These are phyloP conservation scores for Galeopsis tetrahit DNA, from an alignment of 257 asterid species.

Conservation along the genomic window DNA sequence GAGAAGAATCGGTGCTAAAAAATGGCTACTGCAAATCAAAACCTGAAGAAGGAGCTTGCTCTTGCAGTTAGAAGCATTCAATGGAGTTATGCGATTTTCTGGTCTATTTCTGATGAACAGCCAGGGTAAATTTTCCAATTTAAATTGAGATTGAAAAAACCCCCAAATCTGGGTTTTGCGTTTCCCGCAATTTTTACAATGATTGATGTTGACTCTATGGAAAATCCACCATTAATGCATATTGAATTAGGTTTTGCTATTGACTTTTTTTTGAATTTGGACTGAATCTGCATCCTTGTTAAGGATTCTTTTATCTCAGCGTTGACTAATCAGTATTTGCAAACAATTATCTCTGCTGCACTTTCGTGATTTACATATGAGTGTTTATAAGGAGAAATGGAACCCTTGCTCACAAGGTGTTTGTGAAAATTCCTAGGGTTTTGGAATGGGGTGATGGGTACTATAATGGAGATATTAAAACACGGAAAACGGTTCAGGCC, in stretches of 20 bases:
- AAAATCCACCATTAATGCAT: constrained; percentile 24
- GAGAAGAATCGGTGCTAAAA: constrained; percentile 26
- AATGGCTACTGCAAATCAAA: constrained; percentile 53
- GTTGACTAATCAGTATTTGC: constrained; percentile 12
- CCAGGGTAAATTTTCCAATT: constrained; percentile 57
- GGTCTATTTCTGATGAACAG: constrained; percentile 69
- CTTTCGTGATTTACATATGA: constrained; percentile 4
- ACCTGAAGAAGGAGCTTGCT: constrained; percentile 73
- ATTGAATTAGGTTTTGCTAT: constrained; percentile 12
- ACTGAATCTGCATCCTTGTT: constrained; percentile 21
- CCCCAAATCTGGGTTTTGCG: constrained; percentile 5
- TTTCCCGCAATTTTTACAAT: background rate
- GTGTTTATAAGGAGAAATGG: background rate
- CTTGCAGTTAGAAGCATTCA: constrained; percentile 72
- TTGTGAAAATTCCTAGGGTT: constrained; percentile 45
- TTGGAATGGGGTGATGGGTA: constrained; percentile 87
- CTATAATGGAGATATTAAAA: constrained; percentile 92
- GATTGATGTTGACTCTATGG: background rate
- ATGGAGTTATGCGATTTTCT: constrained; percentile 90
- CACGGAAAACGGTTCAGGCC: constrained; percentile 74
- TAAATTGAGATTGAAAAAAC: background rate
- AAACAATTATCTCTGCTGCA: background rate
- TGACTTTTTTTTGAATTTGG: constrained; percentile 15
- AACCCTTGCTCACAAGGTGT: background rate
- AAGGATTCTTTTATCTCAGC: constrained; percentile 4